These are phyloP conservation scores for Talaromyces proteolyticus DNA, from an alignment of 495 filamentous ascomycete genomes.

Conservation along the genomic window DNA sequence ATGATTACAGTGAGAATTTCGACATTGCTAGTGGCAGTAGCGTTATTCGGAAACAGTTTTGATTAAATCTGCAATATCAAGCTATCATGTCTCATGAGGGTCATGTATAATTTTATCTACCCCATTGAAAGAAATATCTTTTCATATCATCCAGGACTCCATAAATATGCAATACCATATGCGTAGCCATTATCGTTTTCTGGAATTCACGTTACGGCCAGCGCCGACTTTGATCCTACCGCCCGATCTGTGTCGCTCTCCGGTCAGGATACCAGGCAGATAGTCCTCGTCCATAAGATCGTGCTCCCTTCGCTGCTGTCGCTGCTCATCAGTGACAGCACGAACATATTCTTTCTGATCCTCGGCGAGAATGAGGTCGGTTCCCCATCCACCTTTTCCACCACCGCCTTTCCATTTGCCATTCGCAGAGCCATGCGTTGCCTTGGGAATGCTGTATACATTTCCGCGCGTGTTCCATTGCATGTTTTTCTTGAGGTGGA, in stretches of 20 bases:
- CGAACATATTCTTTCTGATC: slow-evolving; percentile 91
- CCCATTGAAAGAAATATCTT: not conserved
- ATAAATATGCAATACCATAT: slow-evolving; percentile 2
- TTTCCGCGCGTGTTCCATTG: slow-evolving; percentile 94
- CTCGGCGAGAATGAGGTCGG: slow-evolving; percentile 75
- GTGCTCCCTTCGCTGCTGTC: slow-evolving; percentile 54
- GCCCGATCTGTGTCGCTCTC: slow-evolving; percentile 56
- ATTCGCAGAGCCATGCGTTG: slow-evolving; percentile 70
- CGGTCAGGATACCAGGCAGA: slow-evolving; percentile 78
- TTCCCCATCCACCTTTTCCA: slow-evolving; percentile 83
- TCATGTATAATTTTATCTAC: not conserved
- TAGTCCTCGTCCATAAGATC: slow-evolving; percentile 96
- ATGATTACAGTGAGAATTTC: not conserved
- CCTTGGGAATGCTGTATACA: slow-evolving; percentile 85
- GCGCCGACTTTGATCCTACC: slow-evolving; percentile 76
- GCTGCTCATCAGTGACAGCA: slow-evolving; percentile 55
- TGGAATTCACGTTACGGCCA: slow-evolving; percentile 80
- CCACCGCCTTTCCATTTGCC: slow-evolving; percentile 70
- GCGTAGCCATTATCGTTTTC: slow-evolving; percentile 46
- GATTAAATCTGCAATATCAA: not conserved
- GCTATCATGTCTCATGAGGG: not conserved
- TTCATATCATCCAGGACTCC: slow-evolving; percentile 4
- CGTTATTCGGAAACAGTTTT: not conserved
- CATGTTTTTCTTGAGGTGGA: slow-evolving; percentile 92
- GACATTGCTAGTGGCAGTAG: no score